These are phyloP conservation scores for Spathaspora sp. DNA, from an alignment of 1,139 yeast genomes.

Conservation along the genomic window DNA sequence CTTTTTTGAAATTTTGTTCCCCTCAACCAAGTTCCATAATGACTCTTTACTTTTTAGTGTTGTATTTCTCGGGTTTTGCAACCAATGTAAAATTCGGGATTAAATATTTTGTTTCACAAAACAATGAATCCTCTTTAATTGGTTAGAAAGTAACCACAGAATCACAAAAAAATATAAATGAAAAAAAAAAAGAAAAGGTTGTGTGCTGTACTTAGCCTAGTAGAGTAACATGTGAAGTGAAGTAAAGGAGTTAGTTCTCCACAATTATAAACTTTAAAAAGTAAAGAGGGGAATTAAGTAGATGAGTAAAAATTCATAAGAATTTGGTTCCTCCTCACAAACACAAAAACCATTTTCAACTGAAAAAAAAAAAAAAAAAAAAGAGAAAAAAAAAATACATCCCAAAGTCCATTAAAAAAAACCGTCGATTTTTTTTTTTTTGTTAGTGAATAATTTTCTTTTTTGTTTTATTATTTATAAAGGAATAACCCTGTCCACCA, in stretches of 20 bases:
- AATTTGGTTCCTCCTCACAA: neutral
- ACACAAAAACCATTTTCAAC: neutral
- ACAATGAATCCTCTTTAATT: neutral
- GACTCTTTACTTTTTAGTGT: neutral
- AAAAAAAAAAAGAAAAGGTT: neutral
- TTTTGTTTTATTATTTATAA: neutral
- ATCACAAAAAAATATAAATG: neutral
- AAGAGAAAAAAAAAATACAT: neutral
- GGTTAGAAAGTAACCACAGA: neutral
- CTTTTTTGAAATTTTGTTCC: neutral
- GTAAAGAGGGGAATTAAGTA: neutral
- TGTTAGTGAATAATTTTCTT: neutral
- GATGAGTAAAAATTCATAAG: neutral
- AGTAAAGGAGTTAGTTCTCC: neutral
- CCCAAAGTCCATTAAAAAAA: neutral
- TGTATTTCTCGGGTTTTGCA: neutral
- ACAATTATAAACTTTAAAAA: neutral
- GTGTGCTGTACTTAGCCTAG: no score
- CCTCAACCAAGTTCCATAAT: neutral
- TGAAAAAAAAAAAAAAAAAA: slow-evolving; percentile 1
- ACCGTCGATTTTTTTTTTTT: neutral
- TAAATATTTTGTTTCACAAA: neutral
- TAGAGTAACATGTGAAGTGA: neutral
- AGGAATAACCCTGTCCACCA: neutral
- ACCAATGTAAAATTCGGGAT: neutral